Evolutionary conservation across 2,329 filamentous ascomycete genomes (phyloP).

Genomic region (Phoma sp.): DNA sequence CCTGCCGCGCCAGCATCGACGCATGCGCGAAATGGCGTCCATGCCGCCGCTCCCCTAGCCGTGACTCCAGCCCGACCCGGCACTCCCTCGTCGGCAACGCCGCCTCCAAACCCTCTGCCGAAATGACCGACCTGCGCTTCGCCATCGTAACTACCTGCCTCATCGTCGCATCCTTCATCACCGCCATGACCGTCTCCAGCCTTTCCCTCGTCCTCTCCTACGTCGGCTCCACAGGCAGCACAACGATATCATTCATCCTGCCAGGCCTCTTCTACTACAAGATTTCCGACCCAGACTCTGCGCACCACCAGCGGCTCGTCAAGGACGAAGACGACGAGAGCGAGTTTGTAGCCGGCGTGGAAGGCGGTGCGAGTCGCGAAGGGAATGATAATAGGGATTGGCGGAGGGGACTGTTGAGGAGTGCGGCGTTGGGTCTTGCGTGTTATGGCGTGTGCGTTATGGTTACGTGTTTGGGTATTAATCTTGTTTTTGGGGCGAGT

Average conservation of each 20-base stretch:
- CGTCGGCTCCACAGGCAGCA: constrained; percentile 92
- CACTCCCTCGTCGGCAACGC: constrained; percentile 54
- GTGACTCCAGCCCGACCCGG: constrained; percentile 50
- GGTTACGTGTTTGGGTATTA: constrained; percentile 85
- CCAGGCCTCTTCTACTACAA: constrained; percentile 98
- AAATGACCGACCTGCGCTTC: constrained; percentile 87
- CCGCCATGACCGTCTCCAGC: constrained; percentile 88
- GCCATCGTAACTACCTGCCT: constrained; percentile 87
- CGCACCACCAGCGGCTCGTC: constrained; percentile 82
- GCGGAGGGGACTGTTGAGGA: constrained; percentile 71
- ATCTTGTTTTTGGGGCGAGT: constrained; percentile 72
- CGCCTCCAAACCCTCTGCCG: constrained; percentile 44
- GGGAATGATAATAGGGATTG: constrained; percentile 67
- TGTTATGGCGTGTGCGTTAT: constrained; percentile 89
- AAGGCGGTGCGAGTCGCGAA: constrained; percentile 45
- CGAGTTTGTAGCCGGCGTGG: constrained; percentile 65
- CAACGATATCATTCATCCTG: constrained; percentile 95
- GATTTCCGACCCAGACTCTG: constrained; percentile 87
- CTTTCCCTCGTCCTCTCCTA: constrained; percentile 93
- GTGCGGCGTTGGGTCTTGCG: constrained; percentile 75
- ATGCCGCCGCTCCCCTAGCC: constrained; percentile 30
- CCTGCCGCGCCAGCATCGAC: constrained; percentile 92
- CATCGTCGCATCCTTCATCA: constrained; percentile 82
- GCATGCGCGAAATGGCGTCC: constrained; percentile 94
- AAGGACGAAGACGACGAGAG: constrained; percentile 92